Conservation (phyloP, 192 early-diverging fungal species). For the Backusella mclennaniae region DNA sequence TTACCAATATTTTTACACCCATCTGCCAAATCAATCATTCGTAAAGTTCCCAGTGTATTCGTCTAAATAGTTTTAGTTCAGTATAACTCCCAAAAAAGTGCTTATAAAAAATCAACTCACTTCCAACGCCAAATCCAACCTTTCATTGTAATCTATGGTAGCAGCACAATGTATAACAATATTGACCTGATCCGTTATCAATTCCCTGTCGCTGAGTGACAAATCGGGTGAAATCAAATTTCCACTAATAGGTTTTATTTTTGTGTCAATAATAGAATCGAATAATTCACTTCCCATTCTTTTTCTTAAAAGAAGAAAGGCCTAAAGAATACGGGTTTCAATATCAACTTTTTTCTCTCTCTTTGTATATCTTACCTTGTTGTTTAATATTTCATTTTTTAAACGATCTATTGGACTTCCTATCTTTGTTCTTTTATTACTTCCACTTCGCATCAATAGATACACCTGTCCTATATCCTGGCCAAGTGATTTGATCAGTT, state of each 20-base stretch:
- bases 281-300: conserved; percentile 34
- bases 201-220: conserved; percentile 39
- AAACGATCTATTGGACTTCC: conserved; percentile 34
- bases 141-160: conserved; percentile 47
- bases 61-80: conserved; percentile 12
- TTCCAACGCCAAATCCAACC: conserved; percentile 49
- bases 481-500: conserved; percentile 42
- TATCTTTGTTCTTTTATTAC: conserved; percentile 34
- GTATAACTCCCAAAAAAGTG: not conserved
- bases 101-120: conserved; percentile 17
- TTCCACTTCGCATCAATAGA: conserved; percentile 31
- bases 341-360: not conserved
- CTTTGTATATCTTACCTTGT: conserved; percentile 19
- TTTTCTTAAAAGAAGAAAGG: conserved; percentile 42
- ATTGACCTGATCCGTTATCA: conserved; percentile 37
- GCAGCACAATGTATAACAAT: conserved; percentile 53
- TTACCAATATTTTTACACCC: conserved; percentile 34
- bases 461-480: conserved; percentile 36
- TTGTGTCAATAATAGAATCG: conserved; percentile 36
- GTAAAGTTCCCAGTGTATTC: conserved; percentile 39
- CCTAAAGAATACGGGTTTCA: not conserved
- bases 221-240: conserved; percentile 47
- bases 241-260: conserved; percentile 47
- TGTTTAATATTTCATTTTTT: conserved; percentile 33
- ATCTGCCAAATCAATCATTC: conserved; percentile 41